Base-by-base conservation (phyloP, 106 monocot species). In the Cymbidium sinense region DNA sequence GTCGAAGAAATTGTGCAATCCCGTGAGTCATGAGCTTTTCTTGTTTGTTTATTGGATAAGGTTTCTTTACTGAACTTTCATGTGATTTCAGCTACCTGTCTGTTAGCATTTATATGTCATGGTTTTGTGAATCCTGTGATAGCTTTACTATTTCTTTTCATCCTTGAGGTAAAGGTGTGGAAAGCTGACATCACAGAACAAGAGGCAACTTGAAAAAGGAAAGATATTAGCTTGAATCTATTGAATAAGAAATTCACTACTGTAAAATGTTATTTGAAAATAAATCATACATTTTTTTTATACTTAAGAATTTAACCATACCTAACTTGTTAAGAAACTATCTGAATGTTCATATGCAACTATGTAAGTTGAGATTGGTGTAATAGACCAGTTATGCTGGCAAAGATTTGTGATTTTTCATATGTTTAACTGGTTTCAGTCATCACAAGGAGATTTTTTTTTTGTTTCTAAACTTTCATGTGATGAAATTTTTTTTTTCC, bases 41-140 rank as follows among this genome's bases (percentile, higher is more conserved):
- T 58, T 52, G 18, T 52, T 52, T 52, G 52, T 52, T 52, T 58
- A 58, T 78, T 76, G 79, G 78, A 73, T 81, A 75, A 28, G 34
- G 50, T 55, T 84, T 75, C 50, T 85, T 81, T 79, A 37, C 43
- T 72, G 75, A 52, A 77, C 83, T 86, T 82, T 85, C 89, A 86
- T 92, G 91, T 92, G 91, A 88, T 78, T 65, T 74, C 34, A 80
- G 9, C 70, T 34, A 34, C 70, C 73, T 75, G 33, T 78, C 55
- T 75, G 74, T 67, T 50, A 43, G 28, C 41, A 44, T 41, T 84
- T 65, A 70, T 43, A 64, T 52, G 34, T 71, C 37, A 13, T 47
- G 47, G 2, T 47, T 47, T 47, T 47, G 34, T 41, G 21, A 25
- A 23, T 28, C 50, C 19, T 52, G 9, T 79, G 65, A 31, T 36